Evolutionary conservation across 192 early-diverging fungal species (phyloP).

Genomic region (Glomus cerebriforme): DNA sequence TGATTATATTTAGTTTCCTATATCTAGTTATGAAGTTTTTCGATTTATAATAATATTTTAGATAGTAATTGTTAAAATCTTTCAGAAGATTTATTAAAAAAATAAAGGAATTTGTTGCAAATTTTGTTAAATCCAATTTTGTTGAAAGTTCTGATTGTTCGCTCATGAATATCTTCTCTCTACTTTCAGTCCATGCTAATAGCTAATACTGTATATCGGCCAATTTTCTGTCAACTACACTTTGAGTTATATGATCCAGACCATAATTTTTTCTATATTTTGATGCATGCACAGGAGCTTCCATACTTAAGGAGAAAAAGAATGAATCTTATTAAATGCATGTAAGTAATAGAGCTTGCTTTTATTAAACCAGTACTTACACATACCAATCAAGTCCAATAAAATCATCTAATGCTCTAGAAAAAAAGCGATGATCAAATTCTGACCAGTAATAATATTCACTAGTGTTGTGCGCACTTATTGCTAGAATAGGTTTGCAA

Average conservation of each 20-base stretch:
- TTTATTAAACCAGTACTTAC: not conserved
- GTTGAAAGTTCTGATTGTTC: conserved; percentile 3
- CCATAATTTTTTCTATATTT: conserved; percentile 11
- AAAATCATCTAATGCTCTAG: conserved; percentile 4
- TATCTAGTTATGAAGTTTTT: not conserved
- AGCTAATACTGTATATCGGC: not conserved
- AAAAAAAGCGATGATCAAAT: conserved; percentile 7
- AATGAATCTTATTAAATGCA: not conserved
- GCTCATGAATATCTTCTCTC: not conserved
- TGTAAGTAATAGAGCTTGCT: not conserved
- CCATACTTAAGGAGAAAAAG: not conserved
- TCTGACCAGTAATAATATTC: too few species aligned
- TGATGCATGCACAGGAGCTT: conserved; percentile 1
- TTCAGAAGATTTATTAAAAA: too few species aligned
- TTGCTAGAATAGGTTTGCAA: too few species aligned
- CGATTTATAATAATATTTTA: too few species aligned
- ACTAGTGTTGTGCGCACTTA: too few species aligned
- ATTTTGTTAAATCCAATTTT: conserved; percentile 1
- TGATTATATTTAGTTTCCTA: too few species aligned
- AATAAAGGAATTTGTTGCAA: not conserved
- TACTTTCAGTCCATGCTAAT: not conserved
- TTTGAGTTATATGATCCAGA: not conserved
- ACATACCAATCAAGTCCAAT: not conserved
- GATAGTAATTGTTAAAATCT: too few species aligned
- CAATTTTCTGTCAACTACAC: not conserved